These are phyloP conservation scores for Candida silvicultrix DNA, from an alignment of 805 yeast species.

Conservation along the genomic window DNA sequence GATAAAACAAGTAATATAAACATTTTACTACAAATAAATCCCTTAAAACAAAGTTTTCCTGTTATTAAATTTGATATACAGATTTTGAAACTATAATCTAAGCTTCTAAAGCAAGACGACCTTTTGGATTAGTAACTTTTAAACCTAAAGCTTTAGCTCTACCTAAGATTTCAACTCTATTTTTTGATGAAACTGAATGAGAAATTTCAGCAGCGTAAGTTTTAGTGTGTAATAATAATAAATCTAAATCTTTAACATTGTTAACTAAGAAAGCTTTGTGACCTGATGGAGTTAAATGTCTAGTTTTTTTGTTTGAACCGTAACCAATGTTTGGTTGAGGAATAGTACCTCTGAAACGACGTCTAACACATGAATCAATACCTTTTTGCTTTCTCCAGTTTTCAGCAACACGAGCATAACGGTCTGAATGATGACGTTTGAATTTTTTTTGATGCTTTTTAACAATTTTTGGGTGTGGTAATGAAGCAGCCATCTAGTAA, in stretches of 20 bases:
- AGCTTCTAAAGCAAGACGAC: conserved; percentile 97
- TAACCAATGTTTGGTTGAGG: conserved; percentile 99
- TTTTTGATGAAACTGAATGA: conserved; percentile 95
- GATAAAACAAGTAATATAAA: too few species aligned
- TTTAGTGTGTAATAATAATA: conserved; percentile 93
- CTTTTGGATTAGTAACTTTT: conserved; percentile 99
- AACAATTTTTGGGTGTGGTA: conserved; percentile 98
- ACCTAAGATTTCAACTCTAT: conserved; percentile 94
- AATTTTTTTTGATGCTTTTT: conserved; percentile 98
- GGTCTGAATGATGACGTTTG: conserved; percentile 99
- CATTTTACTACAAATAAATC: too few species aligned
- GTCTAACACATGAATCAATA: conserved; percentile 99
- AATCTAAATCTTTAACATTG: conserved; percentile 91
- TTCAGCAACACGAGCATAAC: conserved; percentile 96
- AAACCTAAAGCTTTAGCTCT: conserved; percentile 98
- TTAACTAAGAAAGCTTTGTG: conserved; percentile 94
- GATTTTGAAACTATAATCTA: conserved; percentile 32
- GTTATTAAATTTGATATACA: background rate
- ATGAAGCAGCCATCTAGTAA: conserved; percentile 90
- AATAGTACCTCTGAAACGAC: conserved; percentile 99
- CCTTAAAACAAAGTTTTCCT: background rate
- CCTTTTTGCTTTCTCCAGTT: conserved; percentile 99
- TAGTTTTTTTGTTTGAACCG: conserved; percentile 99
- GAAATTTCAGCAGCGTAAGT: conserved; percentile 99
- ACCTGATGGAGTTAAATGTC: conserved; percentile 93